phyloP scores from a whole-genome alignment of 2,329 filamentous ascomycete species.

The Talaromyces atroroseus region DNA sequence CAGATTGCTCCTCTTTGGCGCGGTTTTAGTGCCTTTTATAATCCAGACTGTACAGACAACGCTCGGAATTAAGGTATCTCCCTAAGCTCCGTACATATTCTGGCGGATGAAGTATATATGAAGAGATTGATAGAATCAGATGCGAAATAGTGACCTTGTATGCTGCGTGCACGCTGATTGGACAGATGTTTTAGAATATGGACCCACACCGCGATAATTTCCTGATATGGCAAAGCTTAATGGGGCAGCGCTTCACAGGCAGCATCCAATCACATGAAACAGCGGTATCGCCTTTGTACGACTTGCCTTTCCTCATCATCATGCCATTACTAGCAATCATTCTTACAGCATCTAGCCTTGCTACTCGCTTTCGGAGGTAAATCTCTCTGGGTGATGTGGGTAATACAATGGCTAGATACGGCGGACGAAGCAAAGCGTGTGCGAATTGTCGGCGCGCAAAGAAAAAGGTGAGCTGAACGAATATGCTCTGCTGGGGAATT shows the following conservation, averaged over 20 bases:
- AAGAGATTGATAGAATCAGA: background rate
- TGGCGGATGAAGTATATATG: background rate
- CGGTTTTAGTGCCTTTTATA: background rate
- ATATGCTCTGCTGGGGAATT: background rate
- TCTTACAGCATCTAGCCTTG: background rate
- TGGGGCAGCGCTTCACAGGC: background rate
- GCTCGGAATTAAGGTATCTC: constrained; percentile 1
- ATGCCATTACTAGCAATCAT: background rate
- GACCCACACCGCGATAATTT: constrained; percentile 1
- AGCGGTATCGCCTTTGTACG: no score
- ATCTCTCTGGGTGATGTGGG: background rate
- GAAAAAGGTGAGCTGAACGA: constrained; percentile 4
- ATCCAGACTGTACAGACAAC: background rate
- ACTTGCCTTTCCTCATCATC: background rate
- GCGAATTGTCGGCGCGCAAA: constrained; percentile 3
- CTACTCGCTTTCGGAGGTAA: background rate
- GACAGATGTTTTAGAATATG: background rate
- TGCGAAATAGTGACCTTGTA: background rate
- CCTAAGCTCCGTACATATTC: background rate
- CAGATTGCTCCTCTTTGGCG: background rate
- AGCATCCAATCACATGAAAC: background rate
- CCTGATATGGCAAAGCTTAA: background rate
- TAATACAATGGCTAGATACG: constrained; percentile 3
- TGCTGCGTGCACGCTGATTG: background rate
- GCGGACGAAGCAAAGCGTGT: constrained; percentile 10